phyloP scores from a whole-genome alignment of 2,329 filamentous ascomycete species.

The Aspergillus fumigatiaffinis region DNA sequence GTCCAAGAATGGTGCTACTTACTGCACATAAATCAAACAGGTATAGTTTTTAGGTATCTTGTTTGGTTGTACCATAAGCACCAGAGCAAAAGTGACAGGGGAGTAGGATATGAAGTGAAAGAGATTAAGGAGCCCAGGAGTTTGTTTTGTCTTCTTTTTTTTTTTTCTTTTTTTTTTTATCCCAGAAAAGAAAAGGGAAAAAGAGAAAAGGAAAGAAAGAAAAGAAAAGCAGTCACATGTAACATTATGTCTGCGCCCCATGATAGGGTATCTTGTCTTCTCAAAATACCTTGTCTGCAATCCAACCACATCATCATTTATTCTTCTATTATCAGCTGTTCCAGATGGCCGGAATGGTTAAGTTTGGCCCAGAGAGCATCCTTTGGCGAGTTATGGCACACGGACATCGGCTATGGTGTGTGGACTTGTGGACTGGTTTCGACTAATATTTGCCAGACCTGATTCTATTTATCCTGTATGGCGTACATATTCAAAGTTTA shows the following conservation, averaged over 20 bases:
- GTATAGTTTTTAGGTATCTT: not conserved
- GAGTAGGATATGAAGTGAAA: constrained; percentile 1
- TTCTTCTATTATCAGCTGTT: not conserved
- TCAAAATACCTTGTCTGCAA: not conserved
- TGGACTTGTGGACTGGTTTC: not conserved
- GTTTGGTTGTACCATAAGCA: not conserved
- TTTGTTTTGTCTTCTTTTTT: too few species aligned
- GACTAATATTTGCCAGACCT: not conserved
- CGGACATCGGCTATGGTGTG: not conserved
- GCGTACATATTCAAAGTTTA: not conserved
- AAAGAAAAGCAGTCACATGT: not conserved
- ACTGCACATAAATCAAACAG: not conserved
- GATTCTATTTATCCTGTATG: not conserved
- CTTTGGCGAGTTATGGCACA: constrained; percentile 1
- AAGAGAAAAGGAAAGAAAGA: too few species aligned
- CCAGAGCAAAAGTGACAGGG: not conserved
- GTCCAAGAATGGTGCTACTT: not conserved
- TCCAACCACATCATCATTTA: not conserved
- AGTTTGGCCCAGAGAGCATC: not conserved
- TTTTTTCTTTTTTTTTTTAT: too few species aligned
- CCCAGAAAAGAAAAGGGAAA: too few species aligned
- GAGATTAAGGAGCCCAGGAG: not conserved
- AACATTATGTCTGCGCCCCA: constrained; percentile 11
- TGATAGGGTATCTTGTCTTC: constrained; percentile 1
- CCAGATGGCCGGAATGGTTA: not conserved